phyloP scores from a whole-genome alignment of 768 basidiomycete species.

The Phallus indusiatus region DNA sequence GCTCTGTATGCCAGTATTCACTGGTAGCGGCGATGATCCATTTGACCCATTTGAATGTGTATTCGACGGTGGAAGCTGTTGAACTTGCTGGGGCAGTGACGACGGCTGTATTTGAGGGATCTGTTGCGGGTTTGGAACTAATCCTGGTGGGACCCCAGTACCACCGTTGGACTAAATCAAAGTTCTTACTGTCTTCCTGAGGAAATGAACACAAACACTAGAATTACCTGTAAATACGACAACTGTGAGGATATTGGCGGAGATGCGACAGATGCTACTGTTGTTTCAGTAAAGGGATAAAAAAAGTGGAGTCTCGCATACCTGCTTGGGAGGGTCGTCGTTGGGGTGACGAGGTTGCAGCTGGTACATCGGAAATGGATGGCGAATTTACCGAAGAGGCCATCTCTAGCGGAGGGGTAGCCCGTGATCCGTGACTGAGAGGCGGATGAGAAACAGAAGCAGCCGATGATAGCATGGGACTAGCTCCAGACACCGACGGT shows the following conservation, averaged over 20 bases:
- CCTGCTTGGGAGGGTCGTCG: slow-evolving; percentile 41
- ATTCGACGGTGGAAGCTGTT: slow-evolving; percentile 20
- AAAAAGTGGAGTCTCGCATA: slow-evolving; percentile 16
- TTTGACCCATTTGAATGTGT: slow-evolving; percentile 11
- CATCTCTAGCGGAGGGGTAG: slow-evolving; percentile 20
- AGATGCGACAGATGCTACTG: slow-evolving; percentile 35
- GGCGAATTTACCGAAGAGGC: slow-evolving; percentile 50
- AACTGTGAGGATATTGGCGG: slow-evolving; percentile 31
- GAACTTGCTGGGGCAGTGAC: slow-evolving; percentile 41
- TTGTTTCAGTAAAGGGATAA: slow-evolving; percentile 15
- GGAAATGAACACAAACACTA: slow-evolving; percentile 24
- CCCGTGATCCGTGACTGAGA: slow-evolving; percentile 10
- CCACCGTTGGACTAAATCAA: slow-evolving; percentile 2
- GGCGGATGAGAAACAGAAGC: slow-evolving; percentile 54
- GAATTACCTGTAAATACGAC: slow-evolving; percentile 31
- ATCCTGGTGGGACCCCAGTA: slow-evolving; percentile 16
- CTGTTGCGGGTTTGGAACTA: slow-evolving; percentile 29
- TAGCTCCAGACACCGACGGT: slow-evolving; percentile 53
- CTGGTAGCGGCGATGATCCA: slow-evolving; percentile 23
- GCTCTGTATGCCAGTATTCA: slow-evolving; percentile 40
- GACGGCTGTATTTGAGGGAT: slow-evolving; percentile 31
- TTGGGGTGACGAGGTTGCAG: slow-evolving; percentile 45
- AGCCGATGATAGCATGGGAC: slow-evolving; percentile 64
- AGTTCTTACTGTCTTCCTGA: neutral
- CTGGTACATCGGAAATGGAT: slow-evolving; percentile 54